Evolutionary conservation across 495 filamentous ascomycete genomes (phyloP), one percentile per base, ranked within the genome.

Genomic region (Aspergillus ostianus): DNA sequence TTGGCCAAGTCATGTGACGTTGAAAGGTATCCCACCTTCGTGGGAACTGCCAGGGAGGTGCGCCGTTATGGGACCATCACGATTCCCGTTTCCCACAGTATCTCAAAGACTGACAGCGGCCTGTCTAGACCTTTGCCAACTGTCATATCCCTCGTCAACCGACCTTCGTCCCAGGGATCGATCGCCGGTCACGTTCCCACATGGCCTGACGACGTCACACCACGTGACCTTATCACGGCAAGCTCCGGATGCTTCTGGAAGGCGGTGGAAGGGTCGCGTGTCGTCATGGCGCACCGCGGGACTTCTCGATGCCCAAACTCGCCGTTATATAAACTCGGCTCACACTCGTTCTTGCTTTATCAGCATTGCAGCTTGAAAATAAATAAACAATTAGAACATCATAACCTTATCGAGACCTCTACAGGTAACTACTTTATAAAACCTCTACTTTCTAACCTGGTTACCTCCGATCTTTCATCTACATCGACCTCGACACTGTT

Each of bases 261-360:
- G 71, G 73, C 75, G 70, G 75, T 76, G 65, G 75, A 77, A 73
- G 47, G 36, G 6, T 12, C 56, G 61, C 29, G 70, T 75, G 64
- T 66, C 69, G 73, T 73, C 75, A 74, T 72, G 69, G 45, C 5
- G 10, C 3, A 53, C 29, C 56, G 21, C 23, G 73, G 47, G 59
- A 51, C 44, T 66, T 72, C 64, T 47, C 58, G 56, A 67, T 63
- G 61, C 50, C 56, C 61, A 53, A 54, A 53, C 20, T 52, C 50
- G 64, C 59, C 58, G 49, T 54, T 74, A 70, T 72, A 71, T 70
- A 55, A 61, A 56, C 50, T 60, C 54, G 51, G 53, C 49, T 66
- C 66, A 60, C 55, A 23, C 44, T 19, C 51, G 19, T 41, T 29
- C 21, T 19, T 30, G 44, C 17, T 27, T 12, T 4, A 32, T 29